phyloP scores from a whole-genome alignment of 1,284 basidiomycete species.

The Rhodotorula sp. region DNA sequence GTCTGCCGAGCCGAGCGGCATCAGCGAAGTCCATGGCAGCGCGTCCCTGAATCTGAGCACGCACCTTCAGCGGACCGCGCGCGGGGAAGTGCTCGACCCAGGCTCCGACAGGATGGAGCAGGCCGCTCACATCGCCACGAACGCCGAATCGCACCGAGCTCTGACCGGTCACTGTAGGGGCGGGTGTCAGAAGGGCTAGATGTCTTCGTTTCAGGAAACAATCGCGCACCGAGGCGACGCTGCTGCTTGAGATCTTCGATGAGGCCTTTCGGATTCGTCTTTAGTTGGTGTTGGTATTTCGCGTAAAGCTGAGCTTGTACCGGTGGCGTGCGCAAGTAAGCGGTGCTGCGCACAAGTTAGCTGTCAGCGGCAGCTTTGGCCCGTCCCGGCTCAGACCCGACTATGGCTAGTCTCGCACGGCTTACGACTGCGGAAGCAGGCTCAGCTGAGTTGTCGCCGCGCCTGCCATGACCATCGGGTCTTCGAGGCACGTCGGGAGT shows the following conservation, averaged over 20 bases:
- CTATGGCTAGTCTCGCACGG: too few species aligned
- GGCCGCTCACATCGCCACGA: constrained; percentile 71
- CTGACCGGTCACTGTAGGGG: constrained; percentile 67
- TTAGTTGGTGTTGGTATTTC: constrained; percentile 67
- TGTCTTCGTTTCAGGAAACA: too few species aligned
- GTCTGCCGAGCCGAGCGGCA: constrained; percentile 51
- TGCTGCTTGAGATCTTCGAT: constrained; percentile 68
- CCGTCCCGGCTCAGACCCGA: too few species aligned
- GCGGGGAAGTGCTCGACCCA: constrained; percentile 67
- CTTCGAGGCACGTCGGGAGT: constrained; percentile 85
- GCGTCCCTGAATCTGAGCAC: not conserved
- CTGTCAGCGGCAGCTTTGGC: too few species aligned
- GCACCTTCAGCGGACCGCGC: not conserved
- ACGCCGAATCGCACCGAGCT: constrained; percentile 81
- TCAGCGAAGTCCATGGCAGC: not conserved
- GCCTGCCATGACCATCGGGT: constrained; percentile 73
- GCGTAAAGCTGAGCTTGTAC: constrained; percentile 65
- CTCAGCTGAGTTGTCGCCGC: constrained; percentile 57
- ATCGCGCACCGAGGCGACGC: too few species aligned
- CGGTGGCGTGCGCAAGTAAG: too few species aligned
- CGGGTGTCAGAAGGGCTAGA: constrained; percentile 52
- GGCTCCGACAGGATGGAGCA: constrained; percentile 68
- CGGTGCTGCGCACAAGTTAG: too few species aligned
- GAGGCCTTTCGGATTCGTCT: constrained; percentile 68
- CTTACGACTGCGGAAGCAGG: too few species aligned